A percentile compares a stretch with the other conserved stretches of the same genome.
Evolutionary conservation across 306 rosid species (phyloP).

Genomic region (Prinsepia uniflora): DNA sequence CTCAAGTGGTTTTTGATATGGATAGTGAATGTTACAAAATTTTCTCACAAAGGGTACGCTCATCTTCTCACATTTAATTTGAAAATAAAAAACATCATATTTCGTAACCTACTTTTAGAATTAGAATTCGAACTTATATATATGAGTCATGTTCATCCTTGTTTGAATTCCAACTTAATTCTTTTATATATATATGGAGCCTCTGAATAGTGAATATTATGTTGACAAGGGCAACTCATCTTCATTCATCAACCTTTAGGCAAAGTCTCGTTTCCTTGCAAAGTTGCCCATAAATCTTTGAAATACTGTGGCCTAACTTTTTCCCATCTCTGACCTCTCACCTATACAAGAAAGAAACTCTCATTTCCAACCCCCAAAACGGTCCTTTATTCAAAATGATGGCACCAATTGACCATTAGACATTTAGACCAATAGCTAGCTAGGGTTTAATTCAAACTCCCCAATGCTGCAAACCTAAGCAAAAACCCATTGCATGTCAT

Average conservation of each 20-base stretch:
- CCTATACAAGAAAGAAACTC: neutral
- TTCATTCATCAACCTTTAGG: neutral
- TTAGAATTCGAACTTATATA: no score
- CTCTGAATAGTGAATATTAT: no score
- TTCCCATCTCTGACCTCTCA: constrained; percentile 1
- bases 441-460: neutral
- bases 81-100: neutral
- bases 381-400: neutral
- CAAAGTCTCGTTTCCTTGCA: neutral
- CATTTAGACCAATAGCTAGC: no score
- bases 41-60: neutral
- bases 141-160: neutral
- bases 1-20: neutral
- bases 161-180: neutral
- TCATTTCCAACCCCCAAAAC: neutral
- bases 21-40: neutral
- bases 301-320: neutral
- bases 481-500: neutral
- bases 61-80: neutral
- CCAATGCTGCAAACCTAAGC: neutral
- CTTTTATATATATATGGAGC: no score
- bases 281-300: neutral
- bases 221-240: neutral
- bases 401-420: neutral
- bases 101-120: neutral